Evolutionary conservation across 108 stramenopile species (phyloP).

Genomic region (Fragilariopsis cylindrus): DNA sequence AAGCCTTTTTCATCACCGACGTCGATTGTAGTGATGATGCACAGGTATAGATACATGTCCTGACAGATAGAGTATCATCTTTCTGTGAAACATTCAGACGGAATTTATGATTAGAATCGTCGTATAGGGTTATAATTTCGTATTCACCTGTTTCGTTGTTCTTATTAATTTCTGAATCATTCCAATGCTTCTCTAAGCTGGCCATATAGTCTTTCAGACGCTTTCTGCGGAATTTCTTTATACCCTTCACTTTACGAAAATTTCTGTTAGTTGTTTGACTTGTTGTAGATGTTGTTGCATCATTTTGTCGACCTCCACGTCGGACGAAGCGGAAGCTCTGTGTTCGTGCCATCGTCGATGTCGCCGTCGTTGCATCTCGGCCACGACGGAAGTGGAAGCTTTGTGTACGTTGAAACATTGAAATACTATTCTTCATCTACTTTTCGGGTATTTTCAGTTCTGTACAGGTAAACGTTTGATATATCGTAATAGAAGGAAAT

Average conservation of each 20-base stretch:
- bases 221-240: neutral
- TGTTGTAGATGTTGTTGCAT: too few relatives aligned
- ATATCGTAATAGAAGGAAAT: too few relatives aligned
- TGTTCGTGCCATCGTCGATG: too few relatives aligned
- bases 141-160: neutral
- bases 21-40: neutral
- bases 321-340: too few relatives aligned
- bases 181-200: neutral
- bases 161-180: neutral
- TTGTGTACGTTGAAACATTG: too few relatives aligned
- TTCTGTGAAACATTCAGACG: neutral
- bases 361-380: too few relatives aligned
- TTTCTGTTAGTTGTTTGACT: too few relatives aligned
- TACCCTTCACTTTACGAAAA: neutral
- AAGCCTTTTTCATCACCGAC: conserved; percentile 19
- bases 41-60: neutral
- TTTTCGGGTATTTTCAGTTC: too few relatives aligned
- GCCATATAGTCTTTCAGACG: neutral
- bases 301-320: too few relatives aligned
- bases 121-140: neutral
- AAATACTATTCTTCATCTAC: too few relatives aligned
- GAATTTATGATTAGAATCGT: neutral
- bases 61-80: neutral
- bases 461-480: too few relatives aligned
- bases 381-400: too few relatives aligned